These are phyloP conservation scores for Dioscorea alata DNA, from an alignment of 106 monocot genomes.

Conservation along the genomic window DNA sequence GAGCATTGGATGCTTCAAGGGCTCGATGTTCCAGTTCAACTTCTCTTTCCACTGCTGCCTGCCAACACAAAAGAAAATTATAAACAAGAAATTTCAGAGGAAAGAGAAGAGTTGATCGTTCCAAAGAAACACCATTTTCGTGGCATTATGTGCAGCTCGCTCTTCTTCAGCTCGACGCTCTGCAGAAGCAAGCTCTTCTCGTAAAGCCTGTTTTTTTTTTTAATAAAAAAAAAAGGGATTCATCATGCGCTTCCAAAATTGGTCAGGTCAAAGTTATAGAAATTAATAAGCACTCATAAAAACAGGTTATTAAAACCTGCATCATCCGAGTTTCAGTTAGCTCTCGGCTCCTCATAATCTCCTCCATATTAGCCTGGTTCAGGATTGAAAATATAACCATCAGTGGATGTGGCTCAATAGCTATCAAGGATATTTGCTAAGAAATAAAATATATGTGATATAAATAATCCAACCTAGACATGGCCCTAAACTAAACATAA, in stretches of 20 bases:
- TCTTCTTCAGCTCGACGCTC: constrained; percentile 95
- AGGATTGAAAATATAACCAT: not conserved
- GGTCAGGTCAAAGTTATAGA: no score
- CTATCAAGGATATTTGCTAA: no score
- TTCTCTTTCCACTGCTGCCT: constrained; percentile 98
- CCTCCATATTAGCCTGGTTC: constrained; percentile 74
- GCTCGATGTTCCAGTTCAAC: constrained; percentile 95
- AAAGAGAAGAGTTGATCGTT: constrained; percentile 3
- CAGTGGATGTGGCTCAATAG: no score
- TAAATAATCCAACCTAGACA: no score
- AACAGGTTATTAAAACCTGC: constrained; percentile 42
- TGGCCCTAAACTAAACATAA: no score
- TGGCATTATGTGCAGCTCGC: constrained; percentile 85
- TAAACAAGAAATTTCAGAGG: constrained; percentile 6
- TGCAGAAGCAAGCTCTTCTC: constrained; percentile 81
- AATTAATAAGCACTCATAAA: no score
- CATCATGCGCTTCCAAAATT: no score
- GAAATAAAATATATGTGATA: no score
- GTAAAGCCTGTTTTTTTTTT: constrained; percentile 47
- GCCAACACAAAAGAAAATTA: constrained; percentile 8
- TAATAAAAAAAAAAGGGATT: no score
- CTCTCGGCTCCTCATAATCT: constrained; percentile 72
- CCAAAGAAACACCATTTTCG: constrained; percentile 71
- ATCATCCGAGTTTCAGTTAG: constrained; percentile 92
- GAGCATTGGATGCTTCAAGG: constrained; percentile 97